Evolutionary conservation across 306 rosid species (phyloP).

Genomic region (Trifolium fragiferum): DNA sequence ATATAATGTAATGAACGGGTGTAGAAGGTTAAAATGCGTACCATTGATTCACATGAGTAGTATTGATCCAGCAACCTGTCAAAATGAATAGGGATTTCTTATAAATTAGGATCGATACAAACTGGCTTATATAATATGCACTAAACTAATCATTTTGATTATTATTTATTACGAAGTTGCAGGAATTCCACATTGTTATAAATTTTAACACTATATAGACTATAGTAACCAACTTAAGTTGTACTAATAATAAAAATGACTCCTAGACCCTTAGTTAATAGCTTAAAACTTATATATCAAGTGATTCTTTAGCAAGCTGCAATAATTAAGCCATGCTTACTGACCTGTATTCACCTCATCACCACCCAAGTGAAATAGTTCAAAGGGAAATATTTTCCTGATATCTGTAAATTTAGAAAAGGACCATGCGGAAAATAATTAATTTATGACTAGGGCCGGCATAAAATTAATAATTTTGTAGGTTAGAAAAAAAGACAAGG

Average conservation of each 20-base stretch:
- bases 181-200: constrained; percentile 8
- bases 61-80: constrained; percentile 91
- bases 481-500: background rate
- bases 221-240: background rate
- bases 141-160: constrained; percentile 22
- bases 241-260: constrained; percentile 21
- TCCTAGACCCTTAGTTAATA: constrained; percentile 4
- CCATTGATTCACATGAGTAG: constrained; percentile 72
- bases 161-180: constrained; percentile 1
- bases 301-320: constrained; percentile 13
- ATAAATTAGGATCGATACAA: constrained; percentile 34
- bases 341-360: constrained; percentile 95
- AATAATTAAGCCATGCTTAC: constrained; percentile 51
- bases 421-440: background rate
- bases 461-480: constrained; percentile 11
- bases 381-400: constrained; percentile 95
- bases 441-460: constrained; percentile 24
- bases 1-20: constrained; percentile 20
- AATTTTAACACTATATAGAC: constrained; percentile 30
- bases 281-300: constrained; percentile 30
- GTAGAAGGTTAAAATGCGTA: constrained; percentile 43
- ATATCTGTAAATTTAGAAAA: constrained; percentile 62
- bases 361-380: constrained; percentile 98
- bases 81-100: constrained; percentile 45
- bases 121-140: constrained; percentile 7